Evolutionary conservation across 2,329 filamentous ascomycete species (phyloP).

Genomic region (Xylariaceae sp.): DNA sequence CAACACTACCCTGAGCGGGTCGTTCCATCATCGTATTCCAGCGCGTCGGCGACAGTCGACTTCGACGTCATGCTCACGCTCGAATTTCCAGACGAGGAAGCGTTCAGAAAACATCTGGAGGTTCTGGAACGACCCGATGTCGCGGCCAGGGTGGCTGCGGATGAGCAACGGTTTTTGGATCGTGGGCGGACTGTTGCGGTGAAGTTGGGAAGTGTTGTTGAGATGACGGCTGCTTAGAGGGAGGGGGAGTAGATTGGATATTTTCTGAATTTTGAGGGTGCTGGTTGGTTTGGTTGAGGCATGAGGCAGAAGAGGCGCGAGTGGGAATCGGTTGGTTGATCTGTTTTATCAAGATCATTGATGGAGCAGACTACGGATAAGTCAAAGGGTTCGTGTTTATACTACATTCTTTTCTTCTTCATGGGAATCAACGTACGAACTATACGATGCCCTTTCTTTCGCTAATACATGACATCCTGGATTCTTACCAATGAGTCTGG

Average conservation of each 20-base stretch:
- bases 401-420: too few species aligned
- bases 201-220: slow-evolving; percentile 6
- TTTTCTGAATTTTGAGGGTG: not conserved
- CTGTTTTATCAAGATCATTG: too few species aligned
- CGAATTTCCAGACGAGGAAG: not conserved
- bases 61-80: slow-evolving; percentile 5
- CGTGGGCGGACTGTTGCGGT: not conserved
- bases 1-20: slow-evolving; percentile 7
- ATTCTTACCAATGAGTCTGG: too few species aligned
- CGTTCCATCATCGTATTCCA: too few species aligned
- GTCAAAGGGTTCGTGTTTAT: too few species aligned
- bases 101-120: not conserved
- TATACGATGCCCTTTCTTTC: too few species aligned
- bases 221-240: not conserved
- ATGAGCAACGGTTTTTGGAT: slow-evolving; percentile 12
- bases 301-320: too few species aligned
- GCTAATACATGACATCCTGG: too few species aligned
- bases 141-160: not conserved
- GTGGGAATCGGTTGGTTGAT: too few species aligned
- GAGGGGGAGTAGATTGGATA: not conserved
- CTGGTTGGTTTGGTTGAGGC: not conserved
- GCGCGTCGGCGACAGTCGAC: too few species aligned
- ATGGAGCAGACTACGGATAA: too few species aligned
- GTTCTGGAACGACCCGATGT: not conserved
- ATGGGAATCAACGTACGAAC: too few species aligned